These are phyloP conservation scores for Schrenkiella parvula DNA, from an alignment of 345 rosid genomes.

Conservation along the genomic window DNA sequence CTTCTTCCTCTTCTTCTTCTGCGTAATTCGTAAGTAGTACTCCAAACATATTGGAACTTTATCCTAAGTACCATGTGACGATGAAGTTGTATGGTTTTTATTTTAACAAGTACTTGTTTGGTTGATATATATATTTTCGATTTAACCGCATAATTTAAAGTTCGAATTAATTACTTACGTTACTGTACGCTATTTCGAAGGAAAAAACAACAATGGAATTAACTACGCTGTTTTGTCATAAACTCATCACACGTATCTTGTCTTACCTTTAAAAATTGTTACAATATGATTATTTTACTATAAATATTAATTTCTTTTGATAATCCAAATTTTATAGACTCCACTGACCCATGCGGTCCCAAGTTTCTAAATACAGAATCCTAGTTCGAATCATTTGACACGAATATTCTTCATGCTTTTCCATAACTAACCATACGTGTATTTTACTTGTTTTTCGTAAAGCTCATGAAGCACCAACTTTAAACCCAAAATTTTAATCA, in stretches of 20 bases:
- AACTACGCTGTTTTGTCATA: not conserved
- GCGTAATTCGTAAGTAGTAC: not conserved
- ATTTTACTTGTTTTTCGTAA: too few relatives aligned
- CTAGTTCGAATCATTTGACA: not conserved
- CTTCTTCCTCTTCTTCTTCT: not conserved
- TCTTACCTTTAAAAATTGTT: not conserved
- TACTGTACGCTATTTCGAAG: not conserved
- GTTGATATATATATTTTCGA: not conserved
- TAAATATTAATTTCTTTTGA: not conserved
- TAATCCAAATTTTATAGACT: not conserved
- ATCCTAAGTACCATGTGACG: not conserved
- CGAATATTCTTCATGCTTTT: constrained; percentile 2
- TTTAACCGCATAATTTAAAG: not conserved
- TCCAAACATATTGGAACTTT: constrained; percentile 18
- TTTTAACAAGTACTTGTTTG: not conserved
- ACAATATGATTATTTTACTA: not conserved
- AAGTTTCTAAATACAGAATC: not conserved
- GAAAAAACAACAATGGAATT: not conserved
- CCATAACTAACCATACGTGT: not conserved
- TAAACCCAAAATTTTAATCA: too few relatives aligned
- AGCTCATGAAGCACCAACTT: too few relatives aligned
- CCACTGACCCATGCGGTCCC: constrained; percentile 3
- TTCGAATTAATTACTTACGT: not conserved
- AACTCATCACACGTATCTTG: not conserved
- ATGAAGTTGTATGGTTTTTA: not conserved